Percentiles rank a stretch among this genome's conserved stretches.
Evolutionary conservation across 352 stramenopile genomes (phyloP).

Genomic region (Bremia lactucae): DNA sequence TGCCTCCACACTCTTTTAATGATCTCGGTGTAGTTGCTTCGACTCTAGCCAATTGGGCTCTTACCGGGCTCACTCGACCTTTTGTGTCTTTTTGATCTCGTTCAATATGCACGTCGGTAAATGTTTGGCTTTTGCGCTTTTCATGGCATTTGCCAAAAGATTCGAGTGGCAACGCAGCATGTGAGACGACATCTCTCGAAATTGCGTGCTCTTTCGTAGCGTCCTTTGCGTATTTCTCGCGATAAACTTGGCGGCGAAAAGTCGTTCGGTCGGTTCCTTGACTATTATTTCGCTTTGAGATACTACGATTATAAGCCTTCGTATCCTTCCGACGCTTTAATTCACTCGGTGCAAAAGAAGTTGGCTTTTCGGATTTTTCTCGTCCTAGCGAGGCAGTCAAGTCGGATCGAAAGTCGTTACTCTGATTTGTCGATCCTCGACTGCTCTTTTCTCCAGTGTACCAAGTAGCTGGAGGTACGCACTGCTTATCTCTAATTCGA

Average conservation of each 20-base stretch:
- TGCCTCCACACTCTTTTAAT: no score
- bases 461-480: background rate
- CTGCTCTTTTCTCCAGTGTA: conserved; percentile 5
- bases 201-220: conserved; percentile 4
- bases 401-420: conserved; percentile 1
- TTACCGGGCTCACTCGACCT: no score
- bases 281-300: conserved; percentile 12
- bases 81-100: background rate
- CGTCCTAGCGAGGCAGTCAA: conserved; percentile 1
- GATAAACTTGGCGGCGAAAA: conserved; percentile 43
- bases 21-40: no score
- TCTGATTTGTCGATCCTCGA: conserved; percentile 4
- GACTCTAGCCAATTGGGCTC: no score
- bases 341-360: no score
- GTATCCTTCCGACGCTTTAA: conserved; percentile 14
- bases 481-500: conserved; percentile 11
- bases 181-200: background rate
- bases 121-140: conserved; percentile 2
- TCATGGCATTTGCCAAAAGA: no score
- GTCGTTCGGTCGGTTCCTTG: conserved; percentile 16
- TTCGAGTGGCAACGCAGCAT: conserved; percentile 1
- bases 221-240: conserved; percentile 39
- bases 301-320: conserved; percentile 16
- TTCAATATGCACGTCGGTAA: background rate
- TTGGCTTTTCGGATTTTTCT: conserved; percentile 11